phyloP scores from a whole-genome alignment of 768 basidiomycete genomes.

The Neoboletus subvelutipes region DNA sequence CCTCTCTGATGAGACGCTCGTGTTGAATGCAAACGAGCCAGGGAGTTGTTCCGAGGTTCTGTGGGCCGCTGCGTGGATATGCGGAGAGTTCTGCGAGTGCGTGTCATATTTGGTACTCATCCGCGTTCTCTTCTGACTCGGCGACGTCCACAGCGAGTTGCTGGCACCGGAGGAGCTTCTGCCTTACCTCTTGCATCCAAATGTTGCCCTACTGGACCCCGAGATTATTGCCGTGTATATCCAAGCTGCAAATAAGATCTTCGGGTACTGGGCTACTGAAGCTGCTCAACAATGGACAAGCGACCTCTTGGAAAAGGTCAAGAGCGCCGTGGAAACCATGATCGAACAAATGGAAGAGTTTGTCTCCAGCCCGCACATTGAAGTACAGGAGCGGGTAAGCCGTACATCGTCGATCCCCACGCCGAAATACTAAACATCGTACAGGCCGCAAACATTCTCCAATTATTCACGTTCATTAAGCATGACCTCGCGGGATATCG shows the following conservation, averaged over 20 bases:
- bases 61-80: conserved; percentile 96
- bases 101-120: conserved; percentile 24
- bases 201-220: conserved; percentile 53
- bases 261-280: conserved; percentile 80
- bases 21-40: conserved; percentile 63
- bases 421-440: conserved; percentile 1
- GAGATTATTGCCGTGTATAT: conserved; percentile 78
- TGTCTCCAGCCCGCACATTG: conserved; percentile 64
- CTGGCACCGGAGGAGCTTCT: conserved; percentile 73
- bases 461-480: conserved; percentile 73
- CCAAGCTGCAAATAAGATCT: conserved; percentile 82
- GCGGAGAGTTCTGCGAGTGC: conserved; percentile 91
- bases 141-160: conserved; percentile 56
- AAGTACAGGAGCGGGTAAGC: conserved; percentile 89
- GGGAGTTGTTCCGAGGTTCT: conserved; percentile 82
- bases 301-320: conserved; percentile 64
- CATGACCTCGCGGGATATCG: conserved; percentile 64
- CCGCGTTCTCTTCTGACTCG: background rate
- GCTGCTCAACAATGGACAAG: conserved; percentile 76
- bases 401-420: background rate
- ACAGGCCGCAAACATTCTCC: conserved; percentile 79
- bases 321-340: conserved; percentile 60
- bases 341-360: conserved; percentile 59
- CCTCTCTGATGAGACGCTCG: conserved; percentile 72
- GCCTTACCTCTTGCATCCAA: conserved; percentile 63